These are phyloP conservation scores for Penicillium paxilli DNA, from an alignment of 495 filamentous ascomycete species.

Conservation along the genomic window DNA sequence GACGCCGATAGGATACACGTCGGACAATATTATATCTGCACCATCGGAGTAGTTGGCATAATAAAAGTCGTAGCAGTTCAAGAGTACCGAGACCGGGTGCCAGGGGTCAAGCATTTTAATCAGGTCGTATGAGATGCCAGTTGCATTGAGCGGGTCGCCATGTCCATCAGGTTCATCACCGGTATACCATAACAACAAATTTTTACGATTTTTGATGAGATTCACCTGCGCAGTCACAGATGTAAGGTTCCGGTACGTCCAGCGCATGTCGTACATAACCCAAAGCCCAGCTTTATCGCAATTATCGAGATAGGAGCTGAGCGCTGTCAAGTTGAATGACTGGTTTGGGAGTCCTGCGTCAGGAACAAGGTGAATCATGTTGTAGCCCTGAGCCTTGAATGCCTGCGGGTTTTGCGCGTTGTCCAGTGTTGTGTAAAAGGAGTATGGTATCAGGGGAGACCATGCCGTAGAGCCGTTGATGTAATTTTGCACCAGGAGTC, in stretches of 20 bases:
- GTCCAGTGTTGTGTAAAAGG: slow-evolving; percentile 62
- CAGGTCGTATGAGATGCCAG: slow-evolving; percentile 37
- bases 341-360: slow-evolving; percentile 22
- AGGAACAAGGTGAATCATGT: slow-evolving; percentile 55
- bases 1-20: slow-evolving; percentile 65
- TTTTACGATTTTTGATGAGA: slow-evolving; percentile 48
- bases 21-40: slow-evolving; percentile 66
- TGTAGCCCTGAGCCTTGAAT: slow-evolving; percentile 54
- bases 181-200: slow-evolving; percentile 66
- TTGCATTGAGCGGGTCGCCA: slow-evolving; percentile 55
- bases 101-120: slow-evolving; percentile 64
- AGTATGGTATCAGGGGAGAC: slow-evolving; percentile 59
- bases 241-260: slow-evolving; percentile 58
- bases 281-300: slow-evolving; percentile 58
- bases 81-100: slow-evolving; percentile 63
- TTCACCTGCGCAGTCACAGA: slow-evolving; percentile 53
- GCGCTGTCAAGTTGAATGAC: slow-evolving; percentile 31
- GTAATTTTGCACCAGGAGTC: slow-evolving; percentile 39
- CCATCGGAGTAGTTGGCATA: slow-evolving; percentile 60
- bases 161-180: slow-evolving; percentile 71
- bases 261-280: slow-evolving; percentile 66
- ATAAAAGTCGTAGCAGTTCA: slow-evolving; percentile 73
- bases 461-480: slow-evolving; percentile 39
- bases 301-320: slow-evolving; percentile 50
- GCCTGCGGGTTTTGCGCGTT: slow-evolving; percentile 32